A percentile compares a stretch with the other conserved stretches of the same genome.
Evolutionary conservation across 345 rosid species (phyloP).

Genomic region (Nasturtium officinale): DNA sequence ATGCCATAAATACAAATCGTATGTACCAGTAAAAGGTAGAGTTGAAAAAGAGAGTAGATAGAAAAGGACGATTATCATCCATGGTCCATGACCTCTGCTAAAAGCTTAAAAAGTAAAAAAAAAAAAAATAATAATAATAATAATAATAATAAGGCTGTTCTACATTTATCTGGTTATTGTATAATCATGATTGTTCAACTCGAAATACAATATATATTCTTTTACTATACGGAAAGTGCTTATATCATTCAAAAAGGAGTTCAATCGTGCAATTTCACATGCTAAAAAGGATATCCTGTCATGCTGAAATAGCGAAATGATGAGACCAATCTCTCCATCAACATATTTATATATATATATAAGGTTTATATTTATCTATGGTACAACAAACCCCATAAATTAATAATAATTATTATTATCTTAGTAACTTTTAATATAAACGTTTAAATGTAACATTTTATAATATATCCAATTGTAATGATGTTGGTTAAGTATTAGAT

Average conservation of each 20-base stretch:
- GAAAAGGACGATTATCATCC: neutral
- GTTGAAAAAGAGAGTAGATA: constrained; percentile 11
- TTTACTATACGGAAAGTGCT: constrained; percentile 9
- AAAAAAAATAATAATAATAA: too few species aligned
- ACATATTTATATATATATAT: too few species aligned
- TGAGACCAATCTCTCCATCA: constrained; percentile 41
- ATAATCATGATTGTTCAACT: constrained; percentile 9
- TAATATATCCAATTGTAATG: neutral
- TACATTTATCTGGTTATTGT: constrained; percentile 21
- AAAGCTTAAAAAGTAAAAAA: constrained; percentile 30
- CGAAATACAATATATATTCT: neutral
- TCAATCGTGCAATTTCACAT: constrained; percentile 40
- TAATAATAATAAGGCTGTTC: constrained; percentile 36
- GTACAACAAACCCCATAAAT: neutral
- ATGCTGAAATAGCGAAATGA: constrained; percentile 32
- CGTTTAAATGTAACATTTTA: neutral
- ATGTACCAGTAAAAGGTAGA: neutral
- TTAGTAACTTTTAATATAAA: neutral
- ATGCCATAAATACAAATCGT: neutral
- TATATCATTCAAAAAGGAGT: constrained; percentile 17
- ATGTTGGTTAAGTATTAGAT: neutral
- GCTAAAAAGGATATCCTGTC: constrained; percentile 32
- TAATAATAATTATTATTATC: neutral
- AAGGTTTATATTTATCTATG: too few species aligned
- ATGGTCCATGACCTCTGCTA: constrained; percentile 24